Conservation (phyloP, 306 rosid species). For the Argentina anserina region DNA sequence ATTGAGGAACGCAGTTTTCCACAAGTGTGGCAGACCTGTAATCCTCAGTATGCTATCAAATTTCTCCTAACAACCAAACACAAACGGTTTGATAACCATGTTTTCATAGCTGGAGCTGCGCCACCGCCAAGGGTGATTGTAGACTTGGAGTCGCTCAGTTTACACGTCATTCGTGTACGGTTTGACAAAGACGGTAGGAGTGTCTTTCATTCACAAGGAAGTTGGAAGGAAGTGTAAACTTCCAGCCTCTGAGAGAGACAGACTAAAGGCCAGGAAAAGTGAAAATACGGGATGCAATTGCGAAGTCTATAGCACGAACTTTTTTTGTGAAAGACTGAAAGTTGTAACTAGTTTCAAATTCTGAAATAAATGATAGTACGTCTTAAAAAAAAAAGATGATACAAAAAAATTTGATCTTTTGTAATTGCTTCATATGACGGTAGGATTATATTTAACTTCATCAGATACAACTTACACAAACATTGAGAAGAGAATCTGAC, state of each 20-base stretch:
- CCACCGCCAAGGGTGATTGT: too few species aligned
- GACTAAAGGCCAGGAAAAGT: background rate
- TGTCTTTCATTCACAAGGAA: too few species aligned
- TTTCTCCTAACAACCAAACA: background rate
- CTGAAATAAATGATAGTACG: too few species aligned
- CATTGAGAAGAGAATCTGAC: background rate
- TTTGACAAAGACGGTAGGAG: constrained; percentile 2
- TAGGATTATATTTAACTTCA: background rate
- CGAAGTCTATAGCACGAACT: background rate
- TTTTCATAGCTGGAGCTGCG: too few species aligned
- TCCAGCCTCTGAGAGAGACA: background rate
- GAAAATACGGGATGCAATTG: constrained; percentile 21
- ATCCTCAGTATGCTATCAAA: constrained; percentile 10
- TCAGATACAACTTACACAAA: background rate
- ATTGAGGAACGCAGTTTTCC: background rate
- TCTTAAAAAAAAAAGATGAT: too few species aligned
- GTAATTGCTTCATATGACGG: background rate
- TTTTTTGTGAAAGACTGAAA: background rate
- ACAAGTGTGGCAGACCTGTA: background rate
- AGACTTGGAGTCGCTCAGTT: too few species aligned
- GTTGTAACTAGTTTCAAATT: background rate
- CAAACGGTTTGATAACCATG: too few species aligned
- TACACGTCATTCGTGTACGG: background rate
- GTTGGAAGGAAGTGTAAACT: too few species aligned
- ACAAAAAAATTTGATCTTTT: background rate